These are phyloP conservation scores for Penicillium angulare DNA, from an alignment of 495 filamentous ascomycete species.

Conservation along the genomic window DNA sequence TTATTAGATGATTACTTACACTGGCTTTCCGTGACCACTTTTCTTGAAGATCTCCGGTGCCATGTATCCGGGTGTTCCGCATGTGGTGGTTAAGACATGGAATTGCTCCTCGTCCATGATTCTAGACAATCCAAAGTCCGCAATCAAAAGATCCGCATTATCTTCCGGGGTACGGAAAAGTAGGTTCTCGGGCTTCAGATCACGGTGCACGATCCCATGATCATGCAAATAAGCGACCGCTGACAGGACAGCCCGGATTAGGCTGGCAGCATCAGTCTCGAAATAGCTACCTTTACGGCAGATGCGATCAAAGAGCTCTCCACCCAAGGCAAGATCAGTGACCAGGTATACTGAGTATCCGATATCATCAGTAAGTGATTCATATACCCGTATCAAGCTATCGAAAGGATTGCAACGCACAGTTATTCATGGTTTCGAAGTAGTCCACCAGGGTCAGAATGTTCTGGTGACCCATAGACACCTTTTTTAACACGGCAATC, in stretches of 20 bases:
- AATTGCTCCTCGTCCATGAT: constrained; percentile 99
- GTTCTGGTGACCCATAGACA: constrained; percentile 98
- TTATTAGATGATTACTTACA: too few relatives aligned
- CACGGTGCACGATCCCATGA: constrained; percentile 95
- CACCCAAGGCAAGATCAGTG: constrained; percentile 93
- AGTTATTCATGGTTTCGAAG: constrained; percentile 99
- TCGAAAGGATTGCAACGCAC: constrained; percentile 41
- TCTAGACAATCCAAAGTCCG: constrained; percentile 88
- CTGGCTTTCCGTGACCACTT: constrained; percentile 74
- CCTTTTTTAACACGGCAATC: constrained; percentile 92
- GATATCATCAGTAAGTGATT: background rate
- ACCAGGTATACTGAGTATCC: constrained; percentile 81
- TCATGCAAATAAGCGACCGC: constrained; percentile 99
- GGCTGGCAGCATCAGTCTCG: constrained; percentile 92
- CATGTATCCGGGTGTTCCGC: constrained; percentile 97
- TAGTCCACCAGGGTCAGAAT: constrained; percentile 98
- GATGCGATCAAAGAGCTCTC: constrained; percentile 97
- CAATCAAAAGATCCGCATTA: constrained; percentile 76
- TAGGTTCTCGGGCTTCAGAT: constrained; percentile 59
- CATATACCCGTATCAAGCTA: background rate
- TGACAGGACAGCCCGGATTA: constrained; percentile 90
- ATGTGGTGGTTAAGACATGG: constrained; percentile 95
- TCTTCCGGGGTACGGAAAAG: constrained; percentile 57
- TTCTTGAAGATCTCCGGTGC: constrained; percentile 82
- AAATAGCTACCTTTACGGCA: constrained; percentile 98